Percentiles rank a stretch among this genome's conserved stretches.
phyloP scores from a whole-genome alignment of 768 basidiomycete genomes.

The Leucosporidium creatinivorum region DNA sequence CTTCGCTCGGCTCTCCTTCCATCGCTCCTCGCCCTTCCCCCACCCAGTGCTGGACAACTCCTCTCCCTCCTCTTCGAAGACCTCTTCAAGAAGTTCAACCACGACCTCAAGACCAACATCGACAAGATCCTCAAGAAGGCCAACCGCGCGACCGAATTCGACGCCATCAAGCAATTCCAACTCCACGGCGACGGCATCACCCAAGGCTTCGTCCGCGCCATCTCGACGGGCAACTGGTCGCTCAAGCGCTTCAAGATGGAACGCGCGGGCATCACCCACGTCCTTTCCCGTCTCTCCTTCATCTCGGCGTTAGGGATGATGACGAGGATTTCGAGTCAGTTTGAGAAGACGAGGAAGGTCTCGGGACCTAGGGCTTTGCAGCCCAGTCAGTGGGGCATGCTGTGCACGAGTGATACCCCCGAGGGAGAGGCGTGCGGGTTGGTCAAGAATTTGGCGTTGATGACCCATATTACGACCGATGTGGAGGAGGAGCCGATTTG shows the following conservation, averaged over 20 bases:
- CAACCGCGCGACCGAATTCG: slow-evolving; percentile 86
- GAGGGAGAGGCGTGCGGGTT: slow-evolving; percentile 99
- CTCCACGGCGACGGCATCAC: slow-evolving; percentile 96
- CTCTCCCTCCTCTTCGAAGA: slow-evolving; percentile 95
- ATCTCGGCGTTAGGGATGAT: slow-evolving; percentile 99
- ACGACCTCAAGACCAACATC: slow-evolving; percentile 86
- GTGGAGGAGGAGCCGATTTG: slow-evolving; percentile 93
- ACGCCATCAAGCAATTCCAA: slow-evolving; percentile 80
- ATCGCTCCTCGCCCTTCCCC: not conserved
- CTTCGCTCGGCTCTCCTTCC: not conserved
- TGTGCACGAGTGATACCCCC: slow-evolving; percentile 96
- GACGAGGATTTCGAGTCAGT: slow-evolving; percentile 90
- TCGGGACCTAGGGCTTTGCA: slow-evolving; percentile 94
- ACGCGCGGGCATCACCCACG: slow-evolving; percentile 95
- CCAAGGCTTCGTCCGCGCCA: slow-evolving; percentile 88
- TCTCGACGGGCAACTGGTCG: slow-evolving; percentile 98
- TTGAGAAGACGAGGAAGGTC: slow-evolving; percentile 98
- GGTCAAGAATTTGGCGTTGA: slow-evolving; percentile 95
- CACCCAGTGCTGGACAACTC: slow-evolving; percentile 78
- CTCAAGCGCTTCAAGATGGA: slow-evolving; percentile 99
- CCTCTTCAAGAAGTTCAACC: slow-evolving; percentile 96
- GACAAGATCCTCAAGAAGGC: slow-evolving; percentile 97
- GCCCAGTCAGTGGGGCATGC: slow-evolving; percentile 97
- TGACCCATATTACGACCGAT: slow-evolving; percentile 99
- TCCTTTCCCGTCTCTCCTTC: slow-evolving; percentile 87